These are phyloP conservation scores for Funneliformis mosseae DNA, from an alignment of 192 early-diverging fungal species.

Conservation along the genomic window DNA sequence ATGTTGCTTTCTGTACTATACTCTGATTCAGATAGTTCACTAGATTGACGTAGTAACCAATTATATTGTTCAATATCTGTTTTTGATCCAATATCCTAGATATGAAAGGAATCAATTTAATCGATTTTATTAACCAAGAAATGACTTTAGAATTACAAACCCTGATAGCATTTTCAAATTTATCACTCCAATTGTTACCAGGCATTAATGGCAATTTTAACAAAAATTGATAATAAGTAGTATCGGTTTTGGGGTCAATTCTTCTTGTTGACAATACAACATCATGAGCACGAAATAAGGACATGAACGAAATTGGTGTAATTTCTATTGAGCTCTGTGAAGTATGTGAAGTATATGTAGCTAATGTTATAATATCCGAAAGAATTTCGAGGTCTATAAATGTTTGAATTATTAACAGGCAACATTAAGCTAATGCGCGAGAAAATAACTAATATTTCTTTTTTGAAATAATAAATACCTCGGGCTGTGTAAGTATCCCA, in stretches of 20 bases:
- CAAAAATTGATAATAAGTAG: constrained; percentile 24
- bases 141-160: not conserved
- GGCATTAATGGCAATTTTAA: constrained; percentile 5
- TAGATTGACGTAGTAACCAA: not conserved
- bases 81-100: not conserved
- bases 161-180: constrained; percentile 23
- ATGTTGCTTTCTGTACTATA: not conserved
- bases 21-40: not conserved
- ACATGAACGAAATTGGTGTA: constrained; percentile 17
- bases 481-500: not conserved
- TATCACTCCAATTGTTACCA: not conserved
- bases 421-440: not conserved
- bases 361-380: constrained; percentile 22
- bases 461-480: not conserved
- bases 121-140: not conserved
- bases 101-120: not conserved
- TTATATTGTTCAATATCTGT: not conserved
- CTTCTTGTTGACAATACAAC: constrained; percentile 20
- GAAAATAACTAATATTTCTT: too few species aligned
- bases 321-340: not conserved
- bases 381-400: constrained; percentile 25
- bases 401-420: not conserved
- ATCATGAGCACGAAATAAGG: constrained; percentile 29
- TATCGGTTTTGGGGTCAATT: constrained; percentile 15
- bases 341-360: constrained; percentile 11